Conservation (phyloP, 345 rosid species). For the Eucalyptus urophylla region DNA sequence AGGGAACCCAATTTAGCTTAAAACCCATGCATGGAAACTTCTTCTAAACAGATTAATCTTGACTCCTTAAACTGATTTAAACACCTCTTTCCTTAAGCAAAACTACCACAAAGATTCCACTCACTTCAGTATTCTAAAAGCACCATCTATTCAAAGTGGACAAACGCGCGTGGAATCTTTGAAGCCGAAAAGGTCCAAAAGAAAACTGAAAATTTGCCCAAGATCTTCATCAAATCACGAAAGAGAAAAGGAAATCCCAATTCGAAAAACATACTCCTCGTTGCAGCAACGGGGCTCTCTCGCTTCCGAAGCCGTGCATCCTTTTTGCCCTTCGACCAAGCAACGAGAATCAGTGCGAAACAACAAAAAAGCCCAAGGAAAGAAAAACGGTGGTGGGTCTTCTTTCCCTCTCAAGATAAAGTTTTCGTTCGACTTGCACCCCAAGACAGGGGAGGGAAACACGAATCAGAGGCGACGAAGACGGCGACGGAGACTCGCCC, state of each 20-base stretch:
- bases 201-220: neutral
- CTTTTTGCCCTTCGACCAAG: neutral
- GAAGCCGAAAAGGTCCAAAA: neutral
- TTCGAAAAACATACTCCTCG: conserved; percentile 5
- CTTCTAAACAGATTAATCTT: neutral
- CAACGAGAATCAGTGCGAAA: neutral
- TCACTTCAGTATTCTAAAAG: neutral
- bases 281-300: conserved; percentile 18
- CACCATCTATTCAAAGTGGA: neutral
- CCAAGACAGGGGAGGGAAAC: neutral
- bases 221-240: neutral
- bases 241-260: neutral
- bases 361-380: neutral
- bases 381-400: neutral
- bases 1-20: neutral
- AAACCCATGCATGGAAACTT: neutral
- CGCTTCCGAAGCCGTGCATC: neutral
- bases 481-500: neutral
- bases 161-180: neutral
- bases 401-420: neutral
- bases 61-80: neutral
- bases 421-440: neutral
- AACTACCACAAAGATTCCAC: neutral
- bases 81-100: neutral
- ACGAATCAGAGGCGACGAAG: neutral